These are phyloP conservation scores for Apiotrichum akiyoshidainum DNA, from an alignment of 1,284 basidiomycete genomes.

Conservation along the genomic window DNA sequence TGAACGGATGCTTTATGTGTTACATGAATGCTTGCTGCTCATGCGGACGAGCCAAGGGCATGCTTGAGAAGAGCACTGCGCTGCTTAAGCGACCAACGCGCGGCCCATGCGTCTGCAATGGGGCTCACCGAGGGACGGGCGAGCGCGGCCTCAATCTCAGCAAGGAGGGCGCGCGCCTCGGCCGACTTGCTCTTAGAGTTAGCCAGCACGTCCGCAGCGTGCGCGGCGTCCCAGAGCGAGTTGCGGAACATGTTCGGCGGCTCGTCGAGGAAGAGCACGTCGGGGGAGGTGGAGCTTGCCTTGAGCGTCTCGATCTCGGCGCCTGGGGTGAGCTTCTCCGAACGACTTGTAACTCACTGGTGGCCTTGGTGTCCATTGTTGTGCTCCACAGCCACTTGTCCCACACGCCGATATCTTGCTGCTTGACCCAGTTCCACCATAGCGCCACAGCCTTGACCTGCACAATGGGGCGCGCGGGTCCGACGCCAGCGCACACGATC, in stretches of 20 bases:
- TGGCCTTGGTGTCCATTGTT: conserved; percentile 13
- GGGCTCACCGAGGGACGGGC: neutral
- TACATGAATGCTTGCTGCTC: no score
- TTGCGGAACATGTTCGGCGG: conserved; percentile 48
- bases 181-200: neutral
- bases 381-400: conserved; percentile 26
- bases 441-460: conserved; percentile 29
- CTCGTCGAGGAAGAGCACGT: conserved; percentile 45
- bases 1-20: no score
- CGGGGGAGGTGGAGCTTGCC: conserved; percentile 1
- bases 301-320: conserved; percentile 2
- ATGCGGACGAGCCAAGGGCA: neutral
- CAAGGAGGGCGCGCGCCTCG: neutral
- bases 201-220: conserved; percentile 20
- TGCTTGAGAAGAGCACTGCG: neutral
- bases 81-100: conserved; percentile 1
- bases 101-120: conserved; percentile 4
- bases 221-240: conserved; percentile 25
- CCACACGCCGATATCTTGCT: conserved; percentile 19
- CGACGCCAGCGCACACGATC: conserved; percentile 28
- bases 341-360: conserved; percentile 21
- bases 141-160: neutral
- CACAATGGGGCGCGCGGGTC: conserved; percentile 16
- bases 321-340: neutral
- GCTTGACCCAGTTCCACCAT: conserved; percentile 36